A percentile compares a stretch with the other conserved stretches of the same genome.
Conservation (phyloP, 371 early-diverging fungal genomes). For the Batkoa obscura region DNA sequence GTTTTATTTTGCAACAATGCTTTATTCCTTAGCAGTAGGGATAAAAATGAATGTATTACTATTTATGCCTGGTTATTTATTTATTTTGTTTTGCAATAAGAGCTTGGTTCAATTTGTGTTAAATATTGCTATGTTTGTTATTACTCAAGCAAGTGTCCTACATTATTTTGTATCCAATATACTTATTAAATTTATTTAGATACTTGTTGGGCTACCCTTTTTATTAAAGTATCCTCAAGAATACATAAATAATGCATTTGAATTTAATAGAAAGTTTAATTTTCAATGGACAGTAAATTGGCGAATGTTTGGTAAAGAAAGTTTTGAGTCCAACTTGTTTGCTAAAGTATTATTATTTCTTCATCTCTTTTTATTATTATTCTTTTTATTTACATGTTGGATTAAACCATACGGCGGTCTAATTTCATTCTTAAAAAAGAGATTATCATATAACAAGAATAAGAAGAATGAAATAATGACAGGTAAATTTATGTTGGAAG, state of each 20-base stretch:
- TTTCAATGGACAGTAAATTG: too few species aligned
- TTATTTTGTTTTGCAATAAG: conserved; percentile 33
- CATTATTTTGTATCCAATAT: too few species aligned
- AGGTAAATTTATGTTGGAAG: conserved; percentile 13
- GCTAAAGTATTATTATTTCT: conserved; percentile 30
- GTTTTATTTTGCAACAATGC: conserved; percentile 26
- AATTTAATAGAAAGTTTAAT: too few species aligned
- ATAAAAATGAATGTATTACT: conserved; percentile 87
- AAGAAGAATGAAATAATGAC: not conserved
- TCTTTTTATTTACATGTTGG: conserved; percentile 33
- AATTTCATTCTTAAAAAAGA: not conserved
- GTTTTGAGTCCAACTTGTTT: too few species aligned
- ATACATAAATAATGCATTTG: too few species aligned
- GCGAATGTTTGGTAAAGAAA: too few species aligned
- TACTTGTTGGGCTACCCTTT: too few species aligned
- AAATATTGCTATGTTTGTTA: conserved; percentile 20
- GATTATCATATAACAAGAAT: too few species aligned
- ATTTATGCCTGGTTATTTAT: conserved; percentile 69
- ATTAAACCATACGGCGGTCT: conserved; percentile 16
- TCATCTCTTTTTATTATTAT: conserved; percentile 34
- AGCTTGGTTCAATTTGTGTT: conserved; percentile 27
- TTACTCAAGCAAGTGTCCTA: conserved; percentile 1
- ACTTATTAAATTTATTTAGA: too few species aligned
- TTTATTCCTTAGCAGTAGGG: conserved; percentile 63
- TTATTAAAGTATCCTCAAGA: too few species aligned